Evolutionary conservation across 805 yeast species (phyloP).

Genomic region (Wickerhamomyces bovis): DNA sequence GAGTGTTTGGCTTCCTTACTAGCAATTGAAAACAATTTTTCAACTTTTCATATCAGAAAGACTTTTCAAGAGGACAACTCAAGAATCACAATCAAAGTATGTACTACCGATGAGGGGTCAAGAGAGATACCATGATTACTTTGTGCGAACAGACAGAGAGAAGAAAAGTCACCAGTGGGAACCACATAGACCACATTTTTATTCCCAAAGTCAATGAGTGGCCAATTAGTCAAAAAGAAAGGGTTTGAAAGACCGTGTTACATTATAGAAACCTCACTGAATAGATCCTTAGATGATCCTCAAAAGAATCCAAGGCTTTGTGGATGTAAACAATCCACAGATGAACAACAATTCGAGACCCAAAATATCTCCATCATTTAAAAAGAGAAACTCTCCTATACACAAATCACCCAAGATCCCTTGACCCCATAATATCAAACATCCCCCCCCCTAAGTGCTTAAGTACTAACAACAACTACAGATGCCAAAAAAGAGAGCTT

Average conservation of each 20-base stretch:
- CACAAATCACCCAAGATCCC: not conserved
- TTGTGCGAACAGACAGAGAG: not conserved
- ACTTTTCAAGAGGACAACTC: not conserved
- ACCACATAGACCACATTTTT: too few species aligned
- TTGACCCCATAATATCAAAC: not conserved
- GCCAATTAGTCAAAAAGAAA: not conserved
- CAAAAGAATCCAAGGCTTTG: too few species aligned
- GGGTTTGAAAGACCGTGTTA: not conserved
- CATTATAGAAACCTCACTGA: too few species aligned
- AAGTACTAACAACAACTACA: slow-evolving; percentile 19
- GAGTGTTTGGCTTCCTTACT: not conserved
- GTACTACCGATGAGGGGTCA: not conserved
- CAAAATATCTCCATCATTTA: too few species aligned
- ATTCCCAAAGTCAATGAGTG: not conserved
- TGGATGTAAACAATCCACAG: too few species aligned
- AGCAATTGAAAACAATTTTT: not conserved
- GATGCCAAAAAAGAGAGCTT: slow-evolving; percentile 99
- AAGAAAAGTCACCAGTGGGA: not conserved
- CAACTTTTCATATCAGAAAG: not conserved
- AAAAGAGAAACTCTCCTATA: too few species aligned
- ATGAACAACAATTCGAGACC: too few species aligned
- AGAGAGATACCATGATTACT: not conserved
- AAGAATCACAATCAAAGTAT: not conserved
- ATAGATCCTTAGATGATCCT: too few species aligned
- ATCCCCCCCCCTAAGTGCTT: not conserved